Evolutionary conservation across 2,329 filamentous ascomycete species (phyloP).

Genomic region (Pseudogymnoascus destructans): DNA sequence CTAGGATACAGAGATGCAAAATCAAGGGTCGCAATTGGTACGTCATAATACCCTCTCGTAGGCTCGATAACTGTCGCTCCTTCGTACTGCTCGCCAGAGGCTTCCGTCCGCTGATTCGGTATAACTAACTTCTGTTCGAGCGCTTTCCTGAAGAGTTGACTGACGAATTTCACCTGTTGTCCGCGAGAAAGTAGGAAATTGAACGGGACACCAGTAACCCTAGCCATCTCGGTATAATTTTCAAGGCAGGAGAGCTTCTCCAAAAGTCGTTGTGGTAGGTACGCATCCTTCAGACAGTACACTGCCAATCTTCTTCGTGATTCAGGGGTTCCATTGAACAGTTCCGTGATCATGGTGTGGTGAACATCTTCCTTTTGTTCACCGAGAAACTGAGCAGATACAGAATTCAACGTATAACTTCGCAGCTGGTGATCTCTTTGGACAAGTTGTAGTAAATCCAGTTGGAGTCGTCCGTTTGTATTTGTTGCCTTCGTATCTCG

Average conservation of each 20-base stretch:
- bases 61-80: constrained; percentile 97
- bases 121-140: constrained; percentile 88
- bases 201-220: constrained; percentile 96
- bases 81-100: constrained; percentile 80
- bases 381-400: constrained; percentile 84
- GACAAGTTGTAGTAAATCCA: constrained; percentile 87
- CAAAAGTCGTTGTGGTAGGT: constrained; percentile 84
- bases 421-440: constrained; percentile 89
- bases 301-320: constrained; percentile 81
- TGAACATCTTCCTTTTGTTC: constrained; percentile 99
- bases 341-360: constrained; percentile 96
- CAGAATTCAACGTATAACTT: constrained; percentile 95
- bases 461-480: constrained; percentile 81
- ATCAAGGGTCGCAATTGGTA: constrained; percentile 93
- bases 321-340: constrained; percentile 93
- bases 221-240: constrained; percentile 99
- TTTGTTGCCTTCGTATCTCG: constrained; percentile 90
- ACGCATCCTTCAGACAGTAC: constrained; percentile 96
- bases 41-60: constrained; percentile 81
- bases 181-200: constrained; percentile 84
- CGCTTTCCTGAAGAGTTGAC: constrained; percentile 90
- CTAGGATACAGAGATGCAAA: constrained; percentile 97
- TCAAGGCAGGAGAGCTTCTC: constrained; percentile 97
- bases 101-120: constrained; percentile 64
- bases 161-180: constrained; percentile 96